Conservation (phyloP, 1,139 yeast genomes). For the Candida tetrigidarum region DNA sequence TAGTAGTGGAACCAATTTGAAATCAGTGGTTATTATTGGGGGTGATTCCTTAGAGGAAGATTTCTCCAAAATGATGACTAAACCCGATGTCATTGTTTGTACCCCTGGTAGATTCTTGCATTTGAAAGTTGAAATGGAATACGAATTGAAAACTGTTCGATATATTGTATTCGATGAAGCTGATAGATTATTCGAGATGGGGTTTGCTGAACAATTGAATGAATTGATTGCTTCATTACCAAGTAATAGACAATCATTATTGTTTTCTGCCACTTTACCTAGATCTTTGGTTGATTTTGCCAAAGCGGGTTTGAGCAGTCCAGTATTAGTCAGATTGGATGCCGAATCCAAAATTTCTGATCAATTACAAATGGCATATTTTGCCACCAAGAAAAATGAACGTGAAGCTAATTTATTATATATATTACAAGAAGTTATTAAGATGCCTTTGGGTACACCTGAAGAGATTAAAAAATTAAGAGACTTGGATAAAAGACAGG, state of each 20-base stretch:
- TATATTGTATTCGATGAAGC: constrained; percentile 98
- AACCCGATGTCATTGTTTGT: constrained; percentile 94
- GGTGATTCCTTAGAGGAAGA: constrained; percentile 98
- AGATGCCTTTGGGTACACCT: constrained; percentile 77
- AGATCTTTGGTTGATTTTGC: constrained; percentile 93
- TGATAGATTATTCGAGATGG: constrained; percentile 96
- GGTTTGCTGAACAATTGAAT: constrained; percentile 92
- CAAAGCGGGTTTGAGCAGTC: constrained; percentile 92
- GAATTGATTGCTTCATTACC: constrained; percentile 88
- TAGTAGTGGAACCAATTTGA: constrained; percentile 78
- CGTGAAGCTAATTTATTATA: constrained; percentile 86
- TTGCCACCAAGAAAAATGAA: constrained; percentile 81
- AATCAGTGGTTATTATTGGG: constrained; percentile 85
- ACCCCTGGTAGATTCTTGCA: constrained; percentile 98
- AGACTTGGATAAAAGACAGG: constrained; percentile 46
- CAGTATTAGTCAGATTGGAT: constrained; percentile 89
- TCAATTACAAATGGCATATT: constrained; percentile 86
- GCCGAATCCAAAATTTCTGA: constrained; percentile 91
- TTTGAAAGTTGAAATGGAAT: constrained; percentile 92
- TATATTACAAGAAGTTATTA: constrained; percentile 79
- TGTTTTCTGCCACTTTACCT: constrained; percentile 96
- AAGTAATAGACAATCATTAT: constrained; percentile 77
- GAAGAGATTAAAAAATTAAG: constrained; percentile 62
- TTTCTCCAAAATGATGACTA: constrained; percentile 87
- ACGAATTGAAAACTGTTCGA: constrained; percentile 81